phyloP scores from a whole-genome alignment of 2,329 filamentous ascomycete species.

The Parascedosporium putredinis region DNA sequence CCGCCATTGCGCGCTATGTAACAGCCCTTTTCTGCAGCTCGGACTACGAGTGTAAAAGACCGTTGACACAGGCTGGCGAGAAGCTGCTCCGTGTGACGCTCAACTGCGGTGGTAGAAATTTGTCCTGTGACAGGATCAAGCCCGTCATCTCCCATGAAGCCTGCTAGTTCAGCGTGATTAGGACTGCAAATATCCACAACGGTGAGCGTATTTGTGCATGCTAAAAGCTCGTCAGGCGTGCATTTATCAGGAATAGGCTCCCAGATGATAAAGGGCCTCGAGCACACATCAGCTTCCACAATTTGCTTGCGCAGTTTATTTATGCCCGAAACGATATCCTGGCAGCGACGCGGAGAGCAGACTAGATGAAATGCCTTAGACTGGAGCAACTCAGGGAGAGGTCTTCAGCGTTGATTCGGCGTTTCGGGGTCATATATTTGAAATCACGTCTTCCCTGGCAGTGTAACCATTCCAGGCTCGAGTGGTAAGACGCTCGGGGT shows the following conservation, averaged over 20 bases:
- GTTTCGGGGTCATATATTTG: conserved; percentile 78
- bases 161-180: conserved; percentile 81
- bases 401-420: conserved; percentile 64
- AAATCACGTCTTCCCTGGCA: conserved; percentile 62
- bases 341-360: conserved; percentile 68
- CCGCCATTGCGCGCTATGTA: conserved; percentile 51
- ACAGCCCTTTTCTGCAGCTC: conserved; percentile 64
- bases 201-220: conserved; percentile 52
- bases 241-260: conserved; percentile 90
- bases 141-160: conserved; percentile 61
- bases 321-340: conserved; percentile 65
- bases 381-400: conserved; percentile 56
- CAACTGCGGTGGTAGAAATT: conserved; percentile 41
- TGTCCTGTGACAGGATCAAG: conserved; percentile 43
- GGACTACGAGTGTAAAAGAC: conserved; percentile 56
- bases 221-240: conserved; percentile 55
- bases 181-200: conserved; percentile 59
- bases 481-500: conserved; percentile 63
- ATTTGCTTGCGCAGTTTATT: conserved; percentile 41
- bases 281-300: conserved; percentile 22
- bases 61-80: conserved; percentile 53
- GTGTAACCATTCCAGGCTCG: conserved; percentile 89
- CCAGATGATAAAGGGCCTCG: conserved; percentile 74
- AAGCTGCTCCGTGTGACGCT: conserved; percentile 52
- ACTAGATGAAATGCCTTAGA: conserved; percentile 80